Conservation (phyloP, 768 basidiomycete genomes). For the Tulasnella sp. region DNA sequence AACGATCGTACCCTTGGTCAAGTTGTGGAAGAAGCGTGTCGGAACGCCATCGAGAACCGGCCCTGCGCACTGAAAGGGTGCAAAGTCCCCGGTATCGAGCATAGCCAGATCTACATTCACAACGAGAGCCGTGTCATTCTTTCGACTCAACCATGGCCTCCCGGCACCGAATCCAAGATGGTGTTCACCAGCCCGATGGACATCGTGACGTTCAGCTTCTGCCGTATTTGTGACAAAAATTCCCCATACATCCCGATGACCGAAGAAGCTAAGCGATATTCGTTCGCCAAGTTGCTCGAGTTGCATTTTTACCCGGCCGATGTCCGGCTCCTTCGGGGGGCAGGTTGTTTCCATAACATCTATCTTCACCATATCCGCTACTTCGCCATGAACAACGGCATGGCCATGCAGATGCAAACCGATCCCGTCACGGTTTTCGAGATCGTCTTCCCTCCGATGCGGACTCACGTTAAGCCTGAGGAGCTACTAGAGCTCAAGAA, state of each 20-base stretch:
- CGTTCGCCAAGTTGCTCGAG: conserved; percentile 94
- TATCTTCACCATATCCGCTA: conserved; percentile 90
- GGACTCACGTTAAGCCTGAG: conserved; percentile 80
- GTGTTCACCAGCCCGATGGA: conserved; percentile 47
- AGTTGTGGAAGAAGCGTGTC: conserved; percentile 78
- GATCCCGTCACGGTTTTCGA: conserved; percentile 81
- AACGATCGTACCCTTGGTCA: conserved; percentile 91
- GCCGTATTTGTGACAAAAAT: conserved; percentile 68
- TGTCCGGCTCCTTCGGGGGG: conserved; percentile 77
- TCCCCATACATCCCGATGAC: conserved; percentile 87
- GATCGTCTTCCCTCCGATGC: conserved; percentile 82
- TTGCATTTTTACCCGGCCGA: conserved; percentile 92
- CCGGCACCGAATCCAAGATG: conserved; percentile 52
- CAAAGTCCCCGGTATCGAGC: conserved; percentile 70
- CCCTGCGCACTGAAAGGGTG: conserved; percentile 82
- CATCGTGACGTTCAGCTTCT: conserved; percentile 89
- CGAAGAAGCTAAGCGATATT: conserved; percentile 88
- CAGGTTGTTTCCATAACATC: conserved; percentile 90
- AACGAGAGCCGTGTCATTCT: conserved; percentile 77
- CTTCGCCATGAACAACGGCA: conserved; percentile 67
- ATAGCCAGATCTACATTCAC: conserved; percentile 89
- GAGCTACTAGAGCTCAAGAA: conserved; percentile 88
- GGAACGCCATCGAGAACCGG: conserved; percentile 57
- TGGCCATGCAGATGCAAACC: conserved; percentile 84
- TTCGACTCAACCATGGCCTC: conserved; percentile 85